Evolutionary conservation across 305 asterid species (phyloP).

Genomic region (Lippia alba): DNA sequence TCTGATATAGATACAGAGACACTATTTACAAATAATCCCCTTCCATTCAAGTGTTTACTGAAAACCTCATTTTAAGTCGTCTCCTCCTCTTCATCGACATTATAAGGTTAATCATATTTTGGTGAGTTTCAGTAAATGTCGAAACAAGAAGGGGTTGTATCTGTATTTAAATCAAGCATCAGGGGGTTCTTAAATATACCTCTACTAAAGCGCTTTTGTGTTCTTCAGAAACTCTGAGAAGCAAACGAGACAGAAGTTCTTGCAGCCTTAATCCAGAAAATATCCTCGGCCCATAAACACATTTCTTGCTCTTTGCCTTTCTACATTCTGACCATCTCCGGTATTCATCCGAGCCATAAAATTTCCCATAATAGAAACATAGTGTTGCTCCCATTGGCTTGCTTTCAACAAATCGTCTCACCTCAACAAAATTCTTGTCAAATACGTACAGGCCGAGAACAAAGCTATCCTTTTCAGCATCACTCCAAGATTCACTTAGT

Average conservation of each 20-base stretch:
- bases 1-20: no score
- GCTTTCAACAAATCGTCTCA: constrained; percentile 56
- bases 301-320: constrained; percentile 55
- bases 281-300: constrained; percentile 62
- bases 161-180: no score
- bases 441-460: constrained; percentile 68
- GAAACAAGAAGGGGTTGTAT: no score
- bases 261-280: constrained; percentile 79
- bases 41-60: no score
- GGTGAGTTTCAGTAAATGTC: no score
- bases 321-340: constrained; percentile 65
- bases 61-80: no score
- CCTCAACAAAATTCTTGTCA: constrained; percentile 62
- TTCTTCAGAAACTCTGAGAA: constrained; percentile 51
- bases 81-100: no score
- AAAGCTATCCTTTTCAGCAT: constrained; percentile 56
- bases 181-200: constrained; percentile 44
- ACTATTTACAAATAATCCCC: no score
- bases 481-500: constrained; percentile 50
- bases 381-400: constrained; percentile 57
- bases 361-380: constrained; percentile 63
- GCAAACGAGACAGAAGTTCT: constrained; percentile 63
- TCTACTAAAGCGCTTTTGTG: constrained; percentile 50
- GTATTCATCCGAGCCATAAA: constrained; percentile 58
- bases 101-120: no score